Evolutionary conservation across 225 moss, liverwort and hornwort genomes (phyloP).

Genomic region (Asterella californica): DNA sequence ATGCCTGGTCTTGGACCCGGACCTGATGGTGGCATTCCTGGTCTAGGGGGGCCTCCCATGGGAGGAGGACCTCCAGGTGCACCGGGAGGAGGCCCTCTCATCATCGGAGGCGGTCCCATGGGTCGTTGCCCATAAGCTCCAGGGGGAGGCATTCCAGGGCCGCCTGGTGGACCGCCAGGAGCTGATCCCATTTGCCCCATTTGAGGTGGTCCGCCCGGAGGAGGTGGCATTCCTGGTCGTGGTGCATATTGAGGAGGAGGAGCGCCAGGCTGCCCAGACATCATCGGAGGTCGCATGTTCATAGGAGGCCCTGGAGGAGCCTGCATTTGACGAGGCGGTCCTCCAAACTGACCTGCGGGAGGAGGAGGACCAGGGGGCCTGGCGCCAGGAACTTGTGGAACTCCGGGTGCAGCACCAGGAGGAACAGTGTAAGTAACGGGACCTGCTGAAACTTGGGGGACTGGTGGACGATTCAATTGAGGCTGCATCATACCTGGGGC

Average conservation of each 20-base stretch:
- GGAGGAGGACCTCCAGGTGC: constrained; percentile 63
- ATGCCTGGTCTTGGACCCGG: constrained; percentile 88
- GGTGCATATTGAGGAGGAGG: constrained; percentile 82
- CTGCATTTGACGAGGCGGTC: constrained; percentile 43
- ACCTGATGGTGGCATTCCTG: constrained; percentile 81
- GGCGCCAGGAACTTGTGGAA: constrained; percentile 26
- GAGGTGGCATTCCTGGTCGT: constrained; percentile 82
- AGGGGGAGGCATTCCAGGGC: constrained; percentile 74
- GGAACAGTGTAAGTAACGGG: constrained; percentile 74
- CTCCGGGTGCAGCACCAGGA: constrained; percentile 64
- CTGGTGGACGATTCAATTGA: constrained; percentile 61
- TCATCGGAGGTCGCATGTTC: constrained; percentile 47
- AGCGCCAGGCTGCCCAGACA: constrained; percentile 54
- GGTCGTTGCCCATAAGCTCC: constrained; percentile 64
- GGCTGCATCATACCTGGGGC: constrained; percentile 99
- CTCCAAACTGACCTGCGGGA: constrained; percentile 34
- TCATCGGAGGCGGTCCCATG: constrained; percentile 91
- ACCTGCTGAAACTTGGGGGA: constrained; percentile 85
- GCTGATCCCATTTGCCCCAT: constrained; percentile 51
- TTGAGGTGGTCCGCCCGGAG: constrained; percentile 70
- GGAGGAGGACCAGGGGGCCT: constrained; percentile 46
- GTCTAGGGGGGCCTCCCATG: constrained; percentile 68
- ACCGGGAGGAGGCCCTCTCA: constrained; percentile 92
- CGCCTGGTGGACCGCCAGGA: constrained; percentile 59
- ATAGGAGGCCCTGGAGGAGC: constrained; percentile 41